phyloP scores from a whole-genome alignment of 2,329 filamentous ascomycete species.

The Ceratocystis diversiconidia region DNA sequence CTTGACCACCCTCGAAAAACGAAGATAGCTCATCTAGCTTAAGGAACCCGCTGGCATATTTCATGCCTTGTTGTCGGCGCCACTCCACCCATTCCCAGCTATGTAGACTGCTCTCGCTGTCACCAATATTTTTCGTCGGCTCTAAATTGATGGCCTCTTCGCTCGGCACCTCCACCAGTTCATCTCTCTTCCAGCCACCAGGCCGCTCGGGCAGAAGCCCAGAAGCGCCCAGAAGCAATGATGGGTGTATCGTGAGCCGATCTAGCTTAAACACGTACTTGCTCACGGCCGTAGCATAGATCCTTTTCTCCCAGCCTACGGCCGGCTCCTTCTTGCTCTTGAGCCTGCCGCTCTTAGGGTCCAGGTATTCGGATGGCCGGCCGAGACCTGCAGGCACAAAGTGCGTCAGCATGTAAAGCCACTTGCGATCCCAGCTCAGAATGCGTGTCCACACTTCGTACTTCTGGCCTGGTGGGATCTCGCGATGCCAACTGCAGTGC shows the following conservation, averaged over 20 bases:
- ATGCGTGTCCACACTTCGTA: conserved; percentile 64
- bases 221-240: conserved; percentile 55
- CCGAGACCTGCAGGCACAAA: conserved; percentile 52
- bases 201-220: conserved; percentile 62
- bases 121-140: conserved; percentile 16
- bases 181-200: conserved; percentile 42
- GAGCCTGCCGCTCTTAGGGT: conserved; percentile 31
- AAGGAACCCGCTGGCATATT: conserved; percentile 41
- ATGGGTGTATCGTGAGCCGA: conserved; percentile 70
- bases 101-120: conserved; percentile 20
- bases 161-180: conserved; percentile 28
- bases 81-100: conserved; percentile 49
- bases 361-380: conserved; percentile 39
- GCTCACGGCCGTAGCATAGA: conserved; percentile 57
- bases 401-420: conserved; percentile 63
- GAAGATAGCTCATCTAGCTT: conserved; percentile 39
- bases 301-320: conserved; percentile 40
- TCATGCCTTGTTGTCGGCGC: conserved; percentile 40
- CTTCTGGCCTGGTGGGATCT: conserved; percentile 53
- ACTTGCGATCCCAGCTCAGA: conserved; percentile 66
- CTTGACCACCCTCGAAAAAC: conserved; percentile 39
- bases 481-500: conserved; percentile 56
- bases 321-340: conserved; percentile 26
- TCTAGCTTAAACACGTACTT: conserved; percentile 78
- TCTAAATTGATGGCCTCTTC: conserved; percentile 23